phyloP scores from a whole-genome alignment of 306 rosid species.

The Acacia crassicarpa region DNA sequence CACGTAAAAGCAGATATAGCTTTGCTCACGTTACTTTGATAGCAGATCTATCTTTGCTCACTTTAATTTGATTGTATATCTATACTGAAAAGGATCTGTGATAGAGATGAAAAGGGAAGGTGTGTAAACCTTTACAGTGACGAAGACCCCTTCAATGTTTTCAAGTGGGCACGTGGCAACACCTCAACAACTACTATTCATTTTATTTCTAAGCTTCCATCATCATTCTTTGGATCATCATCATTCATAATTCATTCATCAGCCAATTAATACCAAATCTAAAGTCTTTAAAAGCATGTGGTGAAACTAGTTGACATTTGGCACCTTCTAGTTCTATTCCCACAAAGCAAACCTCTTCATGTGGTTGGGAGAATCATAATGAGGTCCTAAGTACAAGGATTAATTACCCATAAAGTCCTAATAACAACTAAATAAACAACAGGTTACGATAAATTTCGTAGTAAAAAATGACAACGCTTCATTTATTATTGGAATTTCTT shows the following conservation, averaged over 20 bases:
- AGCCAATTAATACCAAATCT: background rate
- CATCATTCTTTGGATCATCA: background rate
- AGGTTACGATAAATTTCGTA: fast-evolving
- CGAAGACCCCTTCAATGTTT: constrained; percentile 1
- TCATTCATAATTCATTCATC: background rate
- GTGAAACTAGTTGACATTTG: background rate
- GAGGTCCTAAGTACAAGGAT: too few species aligned
- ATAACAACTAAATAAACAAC: too few species aligned
- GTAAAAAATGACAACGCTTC: too few species aligned
- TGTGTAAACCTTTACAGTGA: background rate
- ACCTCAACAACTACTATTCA: background rate
- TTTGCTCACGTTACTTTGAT: too few species aligned
- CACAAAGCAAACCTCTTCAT: background rate
- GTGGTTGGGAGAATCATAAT: too few species aligned
- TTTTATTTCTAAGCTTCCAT: background rate
- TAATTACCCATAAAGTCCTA: too few species aligned
- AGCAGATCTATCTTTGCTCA: background rate
- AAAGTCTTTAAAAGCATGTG: background rate
- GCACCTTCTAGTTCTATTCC: background rate
- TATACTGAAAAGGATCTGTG: background rate
- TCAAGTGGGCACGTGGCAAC: background rate
- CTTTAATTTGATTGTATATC: background rate
- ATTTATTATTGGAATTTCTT: too few species aligned
- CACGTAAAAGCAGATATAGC: too few species aligned
- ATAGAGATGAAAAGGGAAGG: background rate